These are phyloP conservation scores for Zygnema cylindricum DNA, from an alignment of 139 green algal genomes.

Conservation along the genomic window DNA sequence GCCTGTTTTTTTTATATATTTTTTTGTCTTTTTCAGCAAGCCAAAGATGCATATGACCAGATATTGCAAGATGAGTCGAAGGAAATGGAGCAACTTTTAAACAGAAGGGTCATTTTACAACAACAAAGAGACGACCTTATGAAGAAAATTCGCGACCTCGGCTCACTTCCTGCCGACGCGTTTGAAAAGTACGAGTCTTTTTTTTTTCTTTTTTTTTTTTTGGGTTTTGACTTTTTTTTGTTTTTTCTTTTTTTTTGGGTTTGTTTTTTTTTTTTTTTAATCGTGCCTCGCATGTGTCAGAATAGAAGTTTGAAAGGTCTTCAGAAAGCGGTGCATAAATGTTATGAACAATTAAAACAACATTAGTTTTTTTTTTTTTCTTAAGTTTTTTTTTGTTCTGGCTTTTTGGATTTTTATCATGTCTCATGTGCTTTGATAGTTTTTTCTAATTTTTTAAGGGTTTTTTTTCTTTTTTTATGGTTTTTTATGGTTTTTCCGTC, in stretches of 20 bases:
- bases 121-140: constrained; percentile 76
- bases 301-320: constrained; percentile 73
- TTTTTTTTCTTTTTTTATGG: background rate
- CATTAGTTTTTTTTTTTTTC: constrained; percentile 65
- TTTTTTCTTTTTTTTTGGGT: no score
- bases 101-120: constrained; percentile 65
- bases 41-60: constrained; percentile 51
- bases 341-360: constrained; percentile 72
- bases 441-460: background rate
- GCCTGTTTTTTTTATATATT: background rate
- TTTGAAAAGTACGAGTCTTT: constrained; percentile 52
- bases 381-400: background rate
- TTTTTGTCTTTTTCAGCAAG: constrained; percentile 1
- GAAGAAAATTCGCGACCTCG: constrained; percentile 87
- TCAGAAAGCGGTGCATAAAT: constrained; percentile 70
- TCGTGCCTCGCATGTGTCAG: constrained; percentile 66
- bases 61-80: constrained; percentile 68
- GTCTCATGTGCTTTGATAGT: background rate
- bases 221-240: no score
- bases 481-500: background rate
- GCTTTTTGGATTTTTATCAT: background rate
- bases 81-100: constrained; percentile 74
- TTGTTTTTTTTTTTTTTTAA: no score
- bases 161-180: constrained; percentile 76
- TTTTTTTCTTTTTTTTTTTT: no score